Conservation (phyloP, 2,329 filamentous ascomycete species). For the Pochonia chlamydosporia region DNA sequence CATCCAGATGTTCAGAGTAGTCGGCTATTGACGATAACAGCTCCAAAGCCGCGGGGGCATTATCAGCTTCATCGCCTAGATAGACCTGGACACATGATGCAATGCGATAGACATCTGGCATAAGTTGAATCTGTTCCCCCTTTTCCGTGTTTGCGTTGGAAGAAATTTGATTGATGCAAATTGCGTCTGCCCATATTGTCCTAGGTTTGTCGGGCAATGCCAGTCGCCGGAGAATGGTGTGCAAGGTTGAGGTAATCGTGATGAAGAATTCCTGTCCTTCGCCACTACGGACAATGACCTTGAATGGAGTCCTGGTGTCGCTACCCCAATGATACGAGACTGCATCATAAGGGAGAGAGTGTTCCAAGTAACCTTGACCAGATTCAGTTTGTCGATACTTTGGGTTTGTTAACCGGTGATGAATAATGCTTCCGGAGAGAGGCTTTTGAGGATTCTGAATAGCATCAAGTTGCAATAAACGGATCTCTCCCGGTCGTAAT, state of each 20-base stretch:
- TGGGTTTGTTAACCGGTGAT: conserved; percentile 5
- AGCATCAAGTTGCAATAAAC: conserved; percentile 8
- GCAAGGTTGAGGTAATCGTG: conserved; percentile 5
- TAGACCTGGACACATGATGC: conserved; percentile 8
- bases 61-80: conserved; percentile 7
- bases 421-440: conserved; percentile 7
- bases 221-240: conserved; percentile 5
- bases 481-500: conserved; percentile 6
- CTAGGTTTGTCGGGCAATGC: conserved; percentile 3
- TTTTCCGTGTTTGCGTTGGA: conserved; percentile 8
- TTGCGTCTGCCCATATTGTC: conserved; percentile 13
- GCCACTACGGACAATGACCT: conserved; percentile 1
- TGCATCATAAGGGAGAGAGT: conserved; percentile 5
- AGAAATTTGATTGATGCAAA: conserved; percentile 13
- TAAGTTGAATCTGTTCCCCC: conserved; percentile 10
- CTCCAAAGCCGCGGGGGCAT: conserved; percentile 6
- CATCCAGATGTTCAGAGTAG: conserved; percentile 8
- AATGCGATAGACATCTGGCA: conserved; percentile 11
- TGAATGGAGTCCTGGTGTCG: background rate
- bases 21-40: conserved; percentile 6
- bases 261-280: conserved; percentile 2
- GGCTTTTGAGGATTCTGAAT: background rate
- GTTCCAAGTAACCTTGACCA: conserved; percentile 1
- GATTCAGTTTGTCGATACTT: background rate
- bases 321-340: conserved; percentile 11